These are phyloP conservation scores for Aspergillus sp. DNA, from an alignment of 2,329 filamentous ascomycete species.

Conservation along the genomic window DNA sequence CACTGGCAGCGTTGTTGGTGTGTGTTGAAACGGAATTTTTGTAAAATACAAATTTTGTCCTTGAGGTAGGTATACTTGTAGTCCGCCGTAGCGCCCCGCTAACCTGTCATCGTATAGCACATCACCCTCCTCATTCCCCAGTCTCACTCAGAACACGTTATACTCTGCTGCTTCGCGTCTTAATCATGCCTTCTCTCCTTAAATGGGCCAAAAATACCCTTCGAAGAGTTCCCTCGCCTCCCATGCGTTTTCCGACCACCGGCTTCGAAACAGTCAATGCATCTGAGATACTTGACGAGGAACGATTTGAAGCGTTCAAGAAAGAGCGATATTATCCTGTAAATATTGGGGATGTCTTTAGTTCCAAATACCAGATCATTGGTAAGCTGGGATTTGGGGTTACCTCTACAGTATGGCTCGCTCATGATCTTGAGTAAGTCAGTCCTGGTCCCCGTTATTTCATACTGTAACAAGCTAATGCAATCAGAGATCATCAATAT, in stretches of 20 bases:
- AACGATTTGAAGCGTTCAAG: constrained; percentile 18
- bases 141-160: too few species aligned
- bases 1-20: too few species aligned
- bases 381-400: constrained; percentile 24
- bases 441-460: background rate
- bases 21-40: too few species aligned
- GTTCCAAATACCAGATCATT: constrained; percentile 19
- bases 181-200: constrained; percentile 11
- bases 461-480: constrained; percentile 6
- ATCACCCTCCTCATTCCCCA: too few species aligned
- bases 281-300: constrained; percentile 16
- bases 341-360: constrained; percentile 22
- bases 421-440: constrained; percentile 20
- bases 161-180: too few species aligned
- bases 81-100: too few species aligned
- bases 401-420: constrained; percentile 24
- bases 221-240: constrained; percentile 9
- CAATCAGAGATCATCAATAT: constrained; percentile 15
- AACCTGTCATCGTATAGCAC: too few species aligned
- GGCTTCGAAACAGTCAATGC: constrained; percentile 12
- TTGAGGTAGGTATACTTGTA: too few species aligned
- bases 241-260: constrained; percentile 13
- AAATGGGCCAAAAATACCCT: constrained; percentile 13
- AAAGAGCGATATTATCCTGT: constrained; percentile 23
- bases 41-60: too few species aligned